phyloP scores from a whole-genome alignment of 2,329 filamentous ascomycete species.

The Gremmenia infestans region DNA sequence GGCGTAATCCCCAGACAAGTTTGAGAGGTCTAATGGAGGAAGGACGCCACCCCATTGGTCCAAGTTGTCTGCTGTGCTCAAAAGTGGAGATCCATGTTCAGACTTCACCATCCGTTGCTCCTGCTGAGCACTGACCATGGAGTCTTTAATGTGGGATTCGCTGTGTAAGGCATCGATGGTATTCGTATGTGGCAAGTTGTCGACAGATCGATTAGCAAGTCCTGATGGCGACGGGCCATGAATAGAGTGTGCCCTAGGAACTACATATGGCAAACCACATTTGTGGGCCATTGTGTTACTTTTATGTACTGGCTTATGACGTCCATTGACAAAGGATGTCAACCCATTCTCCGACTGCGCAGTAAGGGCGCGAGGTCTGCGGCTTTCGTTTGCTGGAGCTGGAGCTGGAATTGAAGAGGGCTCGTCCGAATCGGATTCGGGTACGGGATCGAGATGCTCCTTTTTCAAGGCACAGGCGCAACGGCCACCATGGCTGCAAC shows the following conservation, averaged over 20 bases:
- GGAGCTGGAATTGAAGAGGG: slow-evolving; percentile 37
- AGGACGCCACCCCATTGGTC: slow-evolving; percentile 46
- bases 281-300: slow-evolving; percentile 57
- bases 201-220: slow-evolving; percentile 43
- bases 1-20: slow-evolving; percentile 41
- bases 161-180: slow-evolving; percentile 36
- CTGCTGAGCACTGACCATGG: slow-evolving; percentile 33
- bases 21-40: slow-evolving; percentile 55
- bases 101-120: slow-evolving; percentile 53
- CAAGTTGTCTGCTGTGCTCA: slow-evolving; percentile 44
- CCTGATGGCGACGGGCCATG: slow-evolving; percentile 45
- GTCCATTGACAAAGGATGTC: slow-evolving; percentile 58
- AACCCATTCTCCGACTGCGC: slow-evolving; percentile 54
- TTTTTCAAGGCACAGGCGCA: slow-evolving; percentile 63
- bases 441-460: slow-evolving; percentile 58
- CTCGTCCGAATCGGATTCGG: slow-evolving; percentile 56
- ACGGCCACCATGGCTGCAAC: slow-evolving; percentile 63
- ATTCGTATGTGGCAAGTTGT: slow-evolving; percentile 39
- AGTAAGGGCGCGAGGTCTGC: slow-evolving; percentile 56
- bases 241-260: slow-evolving; percentile 54
- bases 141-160: slow-evolving; percentile 34
- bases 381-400: slow-evolving; percentile 33
- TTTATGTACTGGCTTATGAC: slow-evolving; percentile 59
- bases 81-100: slow-evolving; percentile 55
- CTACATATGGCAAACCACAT: slow-evolving; percentile 53